These are phyloP conservation scores for Pyrenula massariospora DNA, from an alignment of 495 filamentous ascomycete species.

Conservation along the genomic window DNA sequence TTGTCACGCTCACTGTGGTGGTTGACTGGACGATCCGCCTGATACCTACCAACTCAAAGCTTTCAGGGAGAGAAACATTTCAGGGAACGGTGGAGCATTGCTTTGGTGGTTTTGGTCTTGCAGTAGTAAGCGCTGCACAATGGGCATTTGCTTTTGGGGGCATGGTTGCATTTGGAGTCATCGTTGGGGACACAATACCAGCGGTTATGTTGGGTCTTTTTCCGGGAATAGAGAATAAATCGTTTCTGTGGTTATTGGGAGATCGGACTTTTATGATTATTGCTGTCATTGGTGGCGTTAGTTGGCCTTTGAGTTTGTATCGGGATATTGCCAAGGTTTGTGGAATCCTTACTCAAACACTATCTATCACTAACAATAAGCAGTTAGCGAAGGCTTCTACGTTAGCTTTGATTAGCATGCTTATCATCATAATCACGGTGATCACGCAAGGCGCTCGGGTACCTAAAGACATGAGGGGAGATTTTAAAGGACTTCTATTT, in stretches of 20 bases:
- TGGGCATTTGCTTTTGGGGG: conserved; percentile 98
- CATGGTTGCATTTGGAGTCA: conserved; percentile 96
- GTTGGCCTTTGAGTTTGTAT: conserved; percentile 88
- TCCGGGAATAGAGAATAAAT: conserved; percentile 57
- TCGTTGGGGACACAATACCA: conserved; percentile 91
- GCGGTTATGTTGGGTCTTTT: conserved; percentile 76
- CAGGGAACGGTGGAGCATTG: conserved; percentile 92
- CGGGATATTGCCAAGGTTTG: conserved; percentile 90
- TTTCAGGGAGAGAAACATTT: conserved; percentile 84
- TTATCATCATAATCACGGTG: conserved; percentile 78
- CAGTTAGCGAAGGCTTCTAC: conserved; percentile 92
- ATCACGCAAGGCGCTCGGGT: conserved; percentile 71
- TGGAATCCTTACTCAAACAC: not conserved
- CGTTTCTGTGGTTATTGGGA: conserved; percentile 70
- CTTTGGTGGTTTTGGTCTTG: conserved; percentile 75
- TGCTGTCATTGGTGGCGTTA: conserved; percentile 70
- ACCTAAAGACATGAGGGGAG: conserved; percentile 55
- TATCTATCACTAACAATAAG: conserved; percentile 14
- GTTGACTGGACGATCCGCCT: conserved; percentile 95
- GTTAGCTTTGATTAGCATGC: conserved; percentile 83
- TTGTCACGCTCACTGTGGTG: conserved; percentile 67
- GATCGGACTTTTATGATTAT: conserved; percentile 76
- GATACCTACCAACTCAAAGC: conserved; percentile 90
- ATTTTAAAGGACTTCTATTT: conserved; percentile 51
- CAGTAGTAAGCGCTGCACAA: conserved; percentile 83